Evolutionary conservation across 2,329 filamentous ascomycete genomes (phyloP), one percentile per base, ranked within the genome.

Genomic region (Trichoderma koningiopsis): DNA sequence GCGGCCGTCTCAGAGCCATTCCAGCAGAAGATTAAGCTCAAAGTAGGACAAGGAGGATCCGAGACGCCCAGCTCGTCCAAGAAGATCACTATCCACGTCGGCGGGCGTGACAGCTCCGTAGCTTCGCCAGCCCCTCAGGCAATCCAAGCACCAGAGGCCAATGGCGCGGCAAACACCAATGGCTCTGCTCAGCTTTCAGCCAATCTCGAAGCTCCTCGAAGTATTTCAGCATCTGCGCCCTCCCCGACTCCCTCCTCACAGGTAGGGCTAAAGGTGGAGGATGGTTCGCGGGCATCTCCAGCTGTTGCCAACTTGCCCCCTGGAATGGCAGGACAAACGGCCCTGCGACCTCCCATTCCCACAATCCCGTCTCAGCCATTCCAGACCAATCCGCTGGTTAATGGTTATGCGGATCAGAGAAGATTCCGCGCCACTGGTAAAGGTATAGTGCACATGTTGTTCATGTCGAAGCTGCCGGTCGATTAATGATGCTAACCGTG

Each of bases 11-110:
- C 87, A 60, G 92, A 96, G 78, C 91, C 93, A 16, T 83, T 87
- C 1, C 88, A 90, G 74, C 88, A 91, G 43, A 93, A 93, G 76
- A 91, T 96, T 75, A 96, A 94, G 79, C 84, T 97, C 68, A 94
- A 92, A 78, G 86, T 93, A 76, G 84, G 86, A 5, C 80, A 82
- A 55, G 78, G 82, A 55, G 78, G 79, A 29, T 76, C 79, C 35
- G 83, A 87, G 35, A 80, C 82, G 11, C 79, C 85, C 0, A 74
- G 75, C 55, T 79, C 81, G 70, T 78, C 83, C 10, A 89, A 89
- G 78, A 91, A 88, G 77, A 89, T 95, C 68, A 94, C 90, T 24
- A 87, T 93, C 60, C 90, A 90, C 72, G 86, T 93, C 66, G 89
- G 88, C 73, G 86, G 85, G 49, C 87, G 86, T 74, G 84, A 83